A percentile compares a stretch with the other conserved stretches of the same genome.
phyloP scores from a whole-genome alignment of 192 early-diverging fungal genomes.

The Spizellomyces punctatus region DNA sequence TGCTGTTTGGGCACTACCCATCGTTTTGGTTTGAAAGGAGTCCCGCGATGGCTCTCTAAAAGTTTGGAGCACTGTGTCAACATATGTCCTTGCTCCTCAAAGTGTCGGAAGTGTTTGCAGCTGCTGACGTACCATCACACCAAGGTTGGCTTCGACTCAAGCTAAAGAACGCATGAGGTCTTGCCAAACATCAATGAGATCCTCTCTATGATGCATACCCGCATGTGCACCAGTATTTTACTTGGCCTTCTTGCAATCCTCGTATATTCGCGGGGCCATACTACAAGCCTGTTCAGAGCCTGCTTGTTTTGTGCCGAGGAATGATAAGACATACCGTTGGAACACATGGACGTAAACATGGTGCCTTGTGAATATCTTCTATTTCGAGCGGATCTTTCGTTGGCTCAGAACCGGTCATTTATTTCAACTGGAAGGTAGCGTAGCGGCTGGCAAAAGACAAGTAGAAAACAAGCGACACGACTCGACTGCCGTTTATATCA shows the following conservation, averaged over 20 bases:
- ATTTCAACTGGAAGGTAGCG: too few relatives aligned
- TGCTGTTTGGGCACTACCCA: conserved; percentile 24
- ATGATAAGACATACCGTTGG: conserved; percentile 16
- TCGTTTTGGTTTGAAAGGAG: conserved; percentile 19
- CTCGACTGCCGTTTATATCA: too few relatives aligned
- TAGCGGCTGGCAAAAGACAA: too few relatives aligned
- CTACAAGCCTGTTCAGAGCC: neutral
- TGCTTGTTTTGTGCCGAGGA: neutral
- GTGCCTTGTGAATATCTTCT: neutral
- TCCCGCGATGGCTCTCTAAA: conserved; percentile 16
- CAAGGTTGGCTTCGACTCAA: conserved; percentile 28
- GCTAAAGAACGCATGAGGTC: neutral
- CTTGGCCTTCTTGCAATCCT: conserved; percentile 15
- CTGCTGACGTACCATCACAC: conserved; percentile 23
- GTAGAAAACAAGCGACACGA: too few relatives aligned
- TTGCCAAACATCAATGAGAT: neutral
- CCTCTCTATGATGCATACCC: conserved; percentile 8
- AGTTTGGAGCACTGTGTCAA: neutral
- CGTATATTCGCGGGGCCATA: conserved; percentile 21
- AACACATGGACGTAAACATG: conserved; percentile 22
- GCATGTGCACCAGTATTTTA: conserved; percentile 28
- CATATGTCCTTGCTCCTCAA: neutral
- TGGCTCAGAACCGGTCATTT: too few relatives aligned
- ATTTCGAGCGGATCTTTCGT: too few relatives aligned
- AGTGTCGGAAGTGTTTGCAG: neutral